Conservation (phyloP, 192 early-diverging fungal species). For the Backusella tarrabulga region DNA sequence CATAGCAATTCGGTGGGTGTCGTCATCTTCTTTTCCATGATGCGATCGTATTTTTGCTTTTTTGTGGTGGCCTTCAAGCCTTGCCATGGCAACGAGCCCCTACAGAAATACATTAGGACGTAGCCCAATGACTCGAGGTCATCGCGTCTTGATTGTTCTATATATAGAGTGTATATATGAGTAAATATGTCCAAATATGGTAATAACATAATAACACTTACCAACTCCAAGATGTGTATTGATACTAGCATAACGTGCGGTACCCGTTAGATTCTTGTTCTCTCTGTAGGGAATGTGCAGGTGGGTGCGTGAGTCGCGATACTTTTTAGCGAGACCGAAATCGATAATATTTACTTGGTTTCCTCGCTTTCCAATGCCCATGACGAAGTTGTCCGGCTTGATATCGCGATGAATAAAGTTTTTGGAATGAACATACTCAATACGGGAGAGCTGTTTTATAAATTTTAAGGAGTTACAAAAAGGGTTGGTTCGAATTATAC, state of each 20-base stretch:
- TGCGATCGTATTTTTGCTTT: slow-evolving; percentile 93
- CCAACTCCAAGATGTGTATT: slow-evolving; percentile 78
- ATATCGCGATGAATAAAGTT: slow-evolving; percentile 89
- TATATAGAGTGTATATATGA: background rate
- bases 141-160: slow-evolving; percentile 86
- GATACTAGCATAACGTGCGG: slow-evolving; percentile 87
- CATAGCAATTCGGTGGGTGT: slow-evolving; percentile 83
- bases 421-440: slow-evolving; percentile 74
- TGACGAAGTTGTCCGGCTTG: slow-evolving; percentile 89
- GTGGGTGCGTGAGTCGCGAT: slow-evolving; percentile 78
- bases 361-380: slow-evolving; percentile 81
- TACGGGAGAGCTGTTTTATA: slow-evolving; percentile 50
- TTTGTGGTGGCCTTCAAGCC: slow-evolving; percentile 87
- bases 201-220: slow-evolving; percentile 22
- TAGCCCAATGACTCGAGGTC: slow-evolving; percentile 87
- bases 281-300: slow-evolving; percentile 89
- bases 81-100: slow-evolving; percentile 88
- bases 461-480: background rate
- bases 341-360: slow-evolving; percentile 88
- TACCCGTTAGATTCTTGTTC: slow-evolving; percentile 89
- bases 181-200: background rate
- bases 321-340: slow-evolving; percentile 88
- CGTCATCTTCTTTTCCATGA: slow-evolving; percentile 93
- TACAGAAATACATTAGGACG: slow-evolving; percentile 88
- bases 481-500: background rate